phyloP scores from a whole-genome alignment of 2,329 filamentous ascomycete species.

The Fusarium xylarioides region DNA sequence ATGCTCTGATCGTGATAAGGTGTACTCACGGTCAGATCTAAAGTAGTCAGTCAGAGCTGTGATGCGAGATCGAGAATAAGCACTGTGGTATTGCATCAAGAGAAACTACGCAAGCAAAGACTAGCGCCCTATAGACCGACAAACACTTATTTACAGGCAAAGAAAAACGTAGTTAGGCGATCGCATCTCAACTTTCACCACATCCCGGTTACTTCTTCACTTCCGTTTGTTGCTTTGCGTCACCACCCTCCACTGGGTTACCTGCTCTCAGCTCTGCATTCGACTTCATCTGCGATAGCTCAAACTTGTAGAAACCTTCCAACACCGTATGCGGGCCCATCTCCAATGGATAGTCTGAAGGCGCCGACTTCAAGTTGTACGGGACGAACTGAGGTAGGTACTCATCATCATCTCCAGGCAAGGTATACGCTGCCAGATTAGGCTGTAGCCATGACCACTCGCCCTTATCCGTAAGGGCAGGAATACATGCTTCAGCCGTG shows the following conservation, averaged over 20 bases:
- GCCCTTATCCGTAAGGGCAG: neutral
- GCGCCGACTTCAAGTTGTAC: neutral
- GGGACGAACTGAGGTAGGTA: neutral
- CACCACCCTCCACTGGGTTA: neutral
- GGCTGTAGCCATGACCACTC: neutral
- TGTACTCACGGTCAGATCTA: neutral
- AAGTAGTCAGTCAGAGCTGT: neutral
- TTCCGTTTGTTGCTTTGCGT: neutral
- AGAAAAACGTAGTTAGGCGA: fast-evolving
- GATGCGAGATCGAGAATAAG: neutral
- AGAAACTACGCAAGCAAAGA: neutral
- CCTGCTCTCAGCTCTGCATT: neutral
- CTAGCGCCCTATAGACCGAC: neutral
- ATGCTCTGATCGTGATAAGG: too few relatives aligned
- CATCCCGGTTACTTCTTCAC: neutral
- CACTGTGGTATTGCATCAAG: neutral
- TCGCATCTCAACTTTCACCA: fast-evolving
- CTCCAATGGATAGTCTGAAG: neutral
- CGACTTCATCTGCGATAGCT: neutral
- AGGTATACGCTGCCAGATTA: neutral
- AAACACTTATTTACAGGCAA: neutral
- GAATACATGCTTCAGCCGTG: neutral
- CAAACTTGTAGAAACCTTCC: neutral
- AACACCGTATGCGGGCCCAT: neutral
- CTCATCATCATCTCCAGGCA: neutral